Conservation (phyloP, 2,329 filamentous ascomycete species). For the Penicillium olsonii region DNA sequence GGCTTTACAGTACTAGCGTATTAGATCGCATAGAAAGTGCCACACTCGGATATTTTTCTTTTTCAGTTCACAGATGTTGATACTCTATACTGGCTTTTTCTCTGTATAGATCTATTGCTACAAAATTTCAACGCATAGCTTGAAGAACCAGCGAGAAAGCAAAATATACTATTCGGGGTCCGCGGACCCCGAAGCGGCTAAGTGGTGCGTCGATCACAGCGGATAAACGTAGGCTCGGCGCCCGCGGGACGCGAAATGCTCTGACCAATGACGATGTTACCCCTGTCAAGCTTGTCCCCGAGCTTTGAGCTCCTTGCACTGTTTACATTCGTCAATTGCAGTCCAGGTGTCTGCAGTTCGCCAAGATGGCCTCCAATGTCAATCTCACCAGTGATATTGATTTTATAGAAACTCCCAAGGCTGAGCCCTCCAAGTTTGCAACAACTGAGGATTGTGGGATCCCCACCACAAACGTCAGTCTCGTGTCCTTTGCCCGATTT, state of each 20-base stretch:
- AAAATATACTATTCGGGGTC: neutral
- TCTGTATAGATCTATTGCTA: too few species aligned
- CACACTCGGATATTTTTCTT: too few species aligned
- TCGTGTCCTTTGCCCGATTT: neutral
- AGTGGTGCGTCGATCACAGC: too few species aligned
- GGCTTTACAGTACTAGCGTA: too few species aligned
- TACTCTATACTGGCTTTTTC: too few species aligned
- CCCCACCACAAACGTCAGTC: constrained; percentile 21
- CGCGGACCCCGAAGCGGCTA: neutral
- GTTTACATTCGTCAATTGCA: neutral
- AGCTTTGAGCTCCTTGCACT: neutral
- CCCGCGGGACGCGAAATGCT: neutral
- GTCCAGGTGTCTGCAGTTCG: neutral
- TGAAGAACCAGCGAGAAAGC: neutral
- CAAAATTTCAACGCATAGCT: neutral
- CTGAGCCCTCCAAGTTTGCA: constrained; percentile 21
- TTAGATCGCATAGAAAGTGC: too few species aligned
- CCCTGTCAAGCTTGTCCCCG: neutral
- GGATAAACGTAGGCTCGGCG: too few species aligned
- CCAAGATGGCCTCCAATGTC: neutral
- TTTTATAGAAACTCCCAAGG: constrained; percentile 29
- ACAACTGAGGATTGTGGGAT: constrained; percentile 28
- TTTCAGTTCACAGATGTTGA: too few species aligned
- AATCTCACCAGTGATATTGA: constrained; percentile 18
- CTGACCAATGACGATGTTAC: neutral